phyloP scores from a whole-genome alignment of 768 basidiomycete species.

The Podaxis mareebaensis region DNA sequence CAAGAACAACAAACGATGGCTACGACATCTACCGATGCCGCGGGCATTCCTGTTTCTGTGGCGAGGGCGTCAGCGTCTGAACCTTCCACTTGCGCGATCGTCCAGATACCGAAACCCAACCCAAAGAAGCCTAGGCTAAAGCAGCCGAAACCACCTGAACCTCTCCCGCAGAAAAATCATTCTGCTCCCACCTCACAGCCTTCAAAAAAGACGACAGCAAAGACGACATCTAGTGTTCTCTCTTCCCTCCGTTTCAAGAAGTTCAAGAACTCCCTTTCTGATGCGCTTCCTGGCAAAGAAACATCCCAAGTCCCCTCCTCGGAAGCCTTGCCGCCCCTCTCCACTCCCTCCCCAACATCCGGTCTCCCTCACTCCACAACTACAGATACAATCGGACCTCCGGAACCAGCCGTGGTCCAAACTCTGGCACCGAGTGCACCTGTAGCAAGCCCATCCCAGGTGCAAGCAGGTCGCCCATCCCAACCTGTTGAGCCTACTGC shows the following conservation, averaged over 20 bases:
- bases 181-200: background rate
- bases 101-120: background rate
- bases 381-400: background rate
- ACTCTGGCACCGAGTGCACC: background rate
- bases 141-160: background rate
- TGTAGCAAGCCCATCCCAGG: background rate
- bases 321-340: too few relatives aligned
- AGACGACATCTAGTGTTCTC: background rate
- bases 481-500: background rate
- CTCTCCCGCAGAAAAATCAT: background rate
- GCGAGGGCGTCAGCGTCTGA: background rate
- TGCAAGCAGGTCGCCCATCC: background rate
- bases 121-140: background rate
- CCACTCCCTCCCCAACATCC: background rate
- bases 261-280: background rate
- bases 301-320: background rate
- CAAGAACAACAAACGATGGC: background rate
- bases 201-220: background rate
- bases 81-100: background rate
- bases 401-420: background rate
- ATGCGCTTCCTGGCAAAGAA: background rate
- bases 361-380: background rate
- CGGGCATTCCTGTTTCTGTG: background rate
- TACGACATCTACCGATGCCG: background rate
- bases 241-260: conserved; percentile 7